Base-by-base conservation (phyloP, 129 eudicot genomes). In the Chrysanthemum lavandulifolium region DNA sequence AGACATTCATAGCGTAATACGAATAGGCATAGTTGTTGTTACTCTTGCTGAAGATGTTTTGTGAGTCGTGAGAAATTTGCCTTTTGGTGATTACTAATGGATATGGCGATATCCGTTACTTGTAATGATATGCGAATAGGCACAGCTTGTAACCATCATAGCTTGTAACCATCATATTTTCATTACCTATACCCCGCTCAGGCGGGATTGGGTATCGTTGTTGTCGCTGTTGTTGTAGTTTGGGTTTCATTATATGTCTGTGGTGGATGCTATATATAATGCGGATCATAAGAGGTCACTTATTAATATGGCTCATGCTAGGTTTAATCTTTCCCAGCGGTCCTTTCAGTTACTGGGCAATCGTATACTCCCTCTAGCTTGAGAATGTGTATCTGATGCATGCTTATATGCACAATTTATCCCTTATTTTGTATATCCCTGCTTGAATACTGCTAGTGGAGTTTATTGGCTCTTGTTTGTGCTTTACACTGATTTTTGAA, bases 391-490 rank as follows among this genome's bases (percentile, higher is more conserved):
- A 48, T 62, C 25, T 6, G 40, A 63, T 52, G 36, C 16, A 51
- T 64, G 31, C 6, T 13, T 48, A 45, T 72, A 47, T 13, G 36
- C 8, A 33, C 45, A 56, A 13, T 40, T 11, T 10, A 18, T 51
- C 14, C 27, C 59, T 73, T 36, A 6, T 36, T 61, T 50, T 15
- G 15, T 31, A 54, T 56, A 25, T 47, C 40, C 33, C 56, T 18
- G 47, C 19, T 53, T 1, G 8, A 16, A 16, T 61, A 65, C 27
- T 65, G 58, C 25, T 58, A 27, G 23, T 57, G 67, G 31, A 67
- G 49, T 76, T 14, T 57, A 47, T 31, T 66, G 19, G 73, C 58
- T 67, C 29, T 50, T 55, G 45, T 48, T 74, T 55, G 14, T 66
- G 21, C 9, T 54, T 45, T 65, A 36, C 61, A 31, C 43, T 16